Conservation (phyloP, 345 rosid species). For the Acer saccharum region DNA sequence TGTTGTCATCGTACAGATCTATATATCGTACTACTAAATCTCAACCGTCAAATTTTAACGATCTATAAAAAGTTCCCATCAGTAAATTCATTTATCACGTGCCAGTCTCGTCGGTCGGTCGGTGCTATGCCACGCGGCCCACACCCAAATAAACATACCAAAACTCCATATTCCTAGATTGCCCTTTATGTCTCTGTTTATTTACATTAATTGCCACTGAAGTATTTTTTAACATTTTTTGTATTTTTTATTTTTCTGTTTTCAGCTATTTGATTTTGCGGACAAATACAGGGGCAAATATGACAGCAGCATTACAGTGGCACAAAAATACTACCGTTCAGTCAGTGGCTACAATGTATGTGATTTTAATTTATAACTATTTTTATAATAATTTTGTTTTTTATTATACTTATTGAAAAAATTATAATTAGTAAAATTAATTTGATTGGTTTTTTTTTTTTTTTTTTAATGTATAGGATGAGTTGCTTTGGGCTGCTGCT, state of each 20-base stretch:
- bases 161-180: background rate
- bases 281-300: constrained; percentile 98
- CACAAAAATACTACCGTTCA: constrained; percentile 81
- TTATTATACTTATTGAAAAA: background rate
- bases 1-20: constrained; percentile 38
- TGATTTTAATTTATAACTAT: background rate
- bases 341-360: constrained; percentile 92
- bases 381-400: no score
- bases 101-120: constrained; percentile 43
- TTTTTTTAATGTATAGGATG: constrained; percentile 78
- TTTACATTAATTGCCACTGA: constrained; percentile 21
- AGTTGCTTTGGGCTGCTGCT: constrained; percentile 95
- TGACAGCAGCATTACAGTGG: constrained; percentile 85
- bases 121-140: constrained; percentile 19
- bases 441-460: constrained; percentile 8
- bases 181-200: constrained; percentile 8
- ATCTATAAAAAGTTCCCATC: background rate
- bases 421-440: background rate
- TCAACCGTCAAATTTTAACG: constrained; percentile 42
- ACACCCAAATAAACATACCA: background rate
- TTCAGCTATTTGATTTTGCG: constrained; percentile 89
- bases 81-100: constrained; percentile 24
- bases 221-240: background rate
- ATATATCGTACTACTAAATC: constrained; percentile 26
- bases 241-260: background rate